Conservation (phyloP, 192 early-diverging fungal genomes). For the Backusella luteola region DNA sequence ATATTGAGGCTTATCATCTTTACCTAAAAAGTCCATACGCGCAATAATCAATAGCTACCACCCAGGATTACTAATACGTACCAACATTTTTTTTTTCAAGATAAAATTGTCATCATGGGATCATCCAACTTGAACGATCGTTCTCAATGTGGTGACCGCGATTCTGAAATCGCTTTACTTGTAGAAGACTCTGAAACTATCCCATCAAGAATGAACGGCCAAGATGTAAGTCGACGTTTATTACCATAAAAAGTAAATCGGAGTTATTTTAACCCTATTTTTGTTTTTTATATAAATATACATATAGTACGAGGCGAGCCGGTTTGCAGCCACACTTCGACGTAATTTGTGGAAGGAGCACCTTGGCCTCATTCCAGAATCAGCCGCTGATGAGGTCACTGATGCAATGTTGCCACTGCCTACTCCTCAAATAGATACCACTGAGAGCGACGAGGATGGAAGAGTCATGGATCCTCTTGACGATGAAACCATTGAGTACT, state of each 20-base stretch:
- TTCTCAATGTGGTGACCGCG: slow-evolving; percentile 81
- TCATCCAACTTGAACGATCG: slow-evolving; percentile 93
- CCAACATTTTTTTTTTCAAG: slow-evolving; percentile 24
- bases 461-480: slow-evolving; percentile 67
- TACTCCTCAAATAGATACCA: slow-evolving; percentile 27
- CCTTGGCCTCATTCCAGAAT: slow-evolving; percentile 63
- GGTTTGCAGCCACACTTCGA: slow-evolving; percentile 73
- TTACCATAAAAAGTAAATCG: neutral
- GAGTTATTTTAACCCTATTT: neutral
- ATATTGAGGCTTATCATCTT: neutral
- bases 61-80: neutral
- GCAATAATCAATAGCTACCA: neutral
- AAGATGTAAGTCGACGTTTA: slow-evolving; percentile 33
- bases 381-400: slow-evolving; percentile 38
- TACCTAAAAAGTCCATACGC: neutral
- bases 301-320: slow-evolving; percentile 65
- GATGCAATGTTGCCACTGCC: slow-evolving; percentile 31
- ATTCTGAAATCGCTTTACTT: slow-evolving; percentile 86
- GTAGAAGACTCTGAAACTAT: slow-evolving; percentile 73
- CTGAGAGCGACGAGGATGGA: slow-evolving; percentile 31
- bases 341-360: slow-evolving; percentile 81
- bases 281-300: neutral
- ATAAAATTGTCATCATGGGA: slow-evolving; percentile 79
- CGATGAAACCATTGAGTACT: slow-evolving; percentile 59
- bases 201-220: slow-evolving; percentile 70